Percentiles rank a stretch among this genome's conserved stretches.
These are phyloP conservation scores for Hypoxylon sp. DNA, from an alignment of 2,329 filamentous ascomycete genomes.

Conservation along the genomic window DNA sequence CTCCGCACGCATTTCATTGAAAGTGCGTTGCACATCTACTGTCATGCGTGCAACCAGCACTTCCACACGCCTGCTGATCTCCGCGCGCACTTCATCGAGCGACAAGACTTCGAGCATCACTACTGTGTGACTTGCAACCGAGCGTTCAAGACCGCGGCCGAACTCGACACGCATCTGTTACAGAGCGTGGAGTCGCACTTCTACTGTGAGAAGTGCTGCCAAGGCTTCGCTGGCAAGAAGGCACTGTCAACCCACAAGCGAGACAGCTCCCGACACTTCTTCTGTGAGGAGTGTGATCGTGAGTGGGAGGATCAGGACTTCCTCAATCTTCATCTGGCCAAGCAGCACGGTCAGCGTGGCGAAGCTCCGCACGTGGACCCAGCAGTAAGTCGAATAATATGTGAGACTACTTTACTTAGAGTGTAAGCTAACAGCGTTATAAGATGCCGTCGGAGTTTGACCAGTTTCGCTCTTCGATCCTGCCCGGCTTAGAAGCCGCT, in stretches of 20 bases:
- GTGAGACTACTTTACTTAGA: background rate
- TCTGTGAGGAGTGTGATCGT: slow-evolving; percentile 14
- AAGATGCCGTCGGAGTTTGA: background rate
- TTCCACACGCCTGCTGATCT: background rate
- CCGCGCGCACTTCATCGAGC: background rate
- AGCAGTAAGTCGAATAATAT: background rate
- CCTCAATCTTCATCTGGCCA: slow-evolving; percentile 6
- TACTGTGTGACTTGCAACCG: too few relatives aligned
- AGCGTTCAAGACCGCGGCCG: too few relatives aligned
- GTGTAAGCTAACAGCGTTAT: background rate
- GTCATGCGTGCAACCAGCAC: background rate
- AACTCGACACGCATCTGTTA: too few relatives aligned
- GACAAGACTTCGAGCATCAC: background rate
- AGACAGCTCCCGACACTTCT: background rate
- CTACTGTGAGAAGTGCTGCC: background rate
- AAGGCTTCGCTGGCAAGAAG: background rate
- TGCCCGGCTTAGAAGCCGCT: too few relatives aligned
- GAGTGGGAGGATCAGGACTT: slow-evolving; percentile 24
- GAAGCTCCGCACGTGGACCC: background rate
- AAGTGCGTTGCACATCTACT: background rate
- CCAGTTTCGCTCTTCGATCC: too few relatives aligned
- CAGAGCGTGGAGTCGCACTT: background rate
- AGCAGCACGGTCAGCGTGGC: background rate
- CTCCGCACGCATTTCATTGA: background rate
- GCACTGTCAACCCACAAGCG: background rate